phyloP scores from a whole-genome alignment of 2,329 filamentous ascomycete species.

The Aspergillus persii region DNA sequence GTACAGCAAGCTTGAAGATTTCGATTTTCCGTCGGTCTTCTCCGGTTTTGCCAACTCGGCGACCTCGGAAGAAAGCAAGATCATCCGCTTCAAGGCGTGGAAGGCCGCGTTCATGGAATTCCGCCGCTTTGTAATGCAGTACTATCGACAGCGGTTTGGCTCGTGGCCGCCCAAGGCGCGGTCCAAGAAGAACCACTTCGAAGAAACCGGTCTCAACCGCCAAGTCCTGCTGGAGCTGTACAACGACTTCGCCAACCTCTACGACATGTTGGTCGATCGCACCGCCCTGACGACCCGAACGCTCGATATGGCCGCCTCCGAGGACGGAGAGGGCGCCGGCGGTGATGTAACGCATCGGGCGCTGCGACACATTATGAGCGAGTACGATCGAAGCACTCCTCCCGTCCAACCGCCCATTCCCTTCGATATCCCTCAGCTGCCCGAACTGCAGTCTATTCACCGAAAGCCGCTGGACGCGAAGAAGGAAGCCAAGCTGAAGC shows the following conservation, averaged over 20 bases:
- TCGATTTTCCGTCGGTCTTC: conserved; percentile 89
- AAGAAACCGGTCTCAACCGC: conserved; percentile 81
- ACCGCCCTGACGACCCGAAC: conserved; percentile 73
- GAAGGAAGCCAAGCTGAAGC: conserved; percentile 70
- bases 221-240: conserved; percentile 79
- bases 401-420: conserved; percentile 89
- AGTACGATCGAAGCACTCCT: conserved; percentile 85
- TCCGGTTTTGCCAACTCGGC: conserved; percentile 83
- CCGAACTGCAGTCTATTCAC: conserved; percentile 64
- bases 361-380: conserved; percentile 74
- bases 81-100: conserved; percentile 83
- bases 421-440: conserved; percentile 79
- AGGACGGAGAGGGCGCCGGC: conserved; percentile 49
- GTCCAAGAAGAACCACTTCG: conserved; percentile 87
- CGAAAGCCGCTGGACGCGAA: conserved; percentile 66
- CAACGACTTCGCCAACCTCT: conserved; percentile 78
- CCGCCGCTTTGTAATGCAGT: conserved; percentile 68
- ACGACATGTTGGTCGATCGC: conserved; percentile 84
- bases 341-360: conserved; percentile 65
- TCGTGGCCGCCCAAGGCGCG: conserved; percentile 87
- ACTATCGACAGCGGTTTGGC: conserved; percentile 68
- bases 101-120: conserved; percentile 70
- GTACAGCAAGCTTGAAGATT: conserved; percentile 73
- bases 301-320: conserved; percentile 62
- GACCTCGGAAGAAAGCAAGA: conserved; percentile 70